Conservation (phyloP, 1,284 basidiomycete genomes). For the Puccinia horiana region DNA sequence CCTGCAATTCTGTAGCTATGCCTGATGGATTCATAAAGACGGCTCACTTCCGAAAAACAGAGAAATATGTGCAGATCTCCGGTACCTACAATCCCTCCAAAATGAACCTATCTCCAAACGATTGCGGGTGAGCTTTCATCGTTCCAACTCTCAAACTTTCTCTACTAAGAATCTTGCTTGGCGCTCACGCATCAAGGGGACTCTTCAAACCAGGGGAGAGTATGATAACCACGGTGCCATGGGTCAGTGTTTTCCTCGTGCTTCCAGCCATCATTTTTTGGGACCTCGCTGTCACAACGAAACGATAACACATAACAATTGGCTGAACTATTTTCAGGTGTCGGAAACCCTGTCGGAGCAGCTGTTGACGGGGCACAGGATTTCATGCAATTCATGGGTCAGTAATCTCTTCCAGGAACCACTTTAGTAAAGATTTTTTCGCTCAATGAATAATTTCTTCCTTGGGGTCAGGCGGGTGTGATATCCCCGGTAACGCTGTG, state of each 20-base stretch:
- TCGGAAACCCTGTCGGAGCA: conserved; percentile 56
- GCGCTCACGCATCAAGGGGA: background rate
- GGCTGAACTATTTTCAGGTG: conserved; percentile 36
- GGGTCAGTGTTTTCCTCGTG: background rate
- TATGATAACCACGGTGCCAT: conserved; percentile 51
- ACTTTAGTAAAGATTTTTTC: background rate
- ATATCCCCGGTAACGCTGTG: conserved; percentile 54
- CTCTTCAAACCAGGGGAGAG: background rate
- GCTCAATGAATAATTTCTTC: background rate
- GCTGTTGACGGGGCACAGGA: conserved; percentile 53
- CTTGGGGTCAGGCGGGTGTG: conserved; percentile 53
- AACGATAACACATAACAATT: background rate
- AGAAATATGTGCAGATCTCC: conserved; percentile 53
- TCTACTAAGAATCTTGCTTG: background rate
- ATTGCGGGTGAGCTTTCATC: conserved; percentile 54
- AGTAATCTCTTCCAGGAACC: background rate
- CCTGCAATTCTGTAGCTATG: conserved; percentile 16
- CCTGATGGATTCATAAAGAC: conserved; percentile 56
- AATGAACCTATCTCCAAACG: conserved; percentile 55
- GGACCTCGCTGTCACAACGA: background rate
- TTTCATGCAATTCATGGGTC: conserved; percentile 53
- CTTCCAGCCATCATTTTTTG: background rate
- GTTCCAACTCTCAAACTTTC: background rate
- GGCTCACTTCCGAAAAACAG: conserved; percentile 54
- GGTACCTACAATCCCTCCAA: conserved; percentile 55